A percentile compares a stretch with the other conserved stretches of the same genome.
Conservation (phyloP, 495 filamentous ascomycete genomes). For the Xylaria grammica region DNA sequence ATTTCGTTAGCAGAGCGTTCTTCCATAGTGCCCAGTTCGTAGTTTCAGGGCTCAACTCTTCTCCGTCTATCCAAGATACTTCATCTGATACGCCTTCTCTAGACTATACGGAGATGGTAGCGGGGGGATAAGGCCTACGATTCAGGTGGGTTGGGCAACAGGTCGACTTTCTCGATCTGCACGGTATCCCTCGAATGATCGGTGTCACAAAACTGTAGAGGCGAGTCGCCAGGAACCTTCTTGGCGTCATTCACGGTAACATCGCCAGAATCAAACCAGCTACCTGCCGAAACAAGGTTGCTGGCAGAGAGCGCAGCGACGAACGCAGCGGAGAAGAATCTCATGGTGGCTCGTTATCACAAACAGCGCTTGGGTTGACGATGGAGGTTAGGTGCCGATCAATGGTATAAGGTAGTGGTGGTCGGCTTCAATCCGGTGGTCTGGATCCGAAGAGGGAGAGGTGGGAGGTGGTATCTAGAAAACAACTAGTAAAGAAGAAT, state of each 20-base stretch:
- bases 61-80: not conserved
- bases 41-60: not conserved
- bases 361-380: not conserved
- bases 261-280: constrained; percentile 41
- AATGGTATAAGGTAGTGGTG: not conserved
- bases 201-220: constrained; percentile 72
- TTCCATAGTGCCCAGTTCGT: constrained; percentile 11
- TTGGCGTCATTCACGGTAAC: constrained; percentile 42
- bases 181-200: constrained; percentile 68
- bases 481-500: not conserved
- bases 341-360: constrained; percentile 10
- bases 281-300: constrained; percentile 42
- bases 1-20: constrained; percentile 24
- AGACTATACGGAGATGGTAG: not conserved
- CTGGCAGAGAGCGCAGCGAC: constrained; percentile 46
- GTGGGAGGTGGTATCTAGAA: not conserved
- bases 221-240: constrained; percentile 75
- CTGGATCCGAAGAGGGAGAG: not conserved
- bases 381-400: not conserved
- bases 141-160: constrained; percentile 84
- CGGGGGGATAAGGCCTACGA: constrained; percentile 64
- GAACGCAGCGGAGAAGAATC: constrained; percentile 41
- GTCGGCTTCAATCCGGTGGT: not conserved
- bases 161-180: constrained; percentile 75
- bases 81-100: not conserved